Evolutionary conservation across 2,329 filamentous ascomycete species (phyloP).

Genomic region (Aspergillus fijiensis): DNA sequence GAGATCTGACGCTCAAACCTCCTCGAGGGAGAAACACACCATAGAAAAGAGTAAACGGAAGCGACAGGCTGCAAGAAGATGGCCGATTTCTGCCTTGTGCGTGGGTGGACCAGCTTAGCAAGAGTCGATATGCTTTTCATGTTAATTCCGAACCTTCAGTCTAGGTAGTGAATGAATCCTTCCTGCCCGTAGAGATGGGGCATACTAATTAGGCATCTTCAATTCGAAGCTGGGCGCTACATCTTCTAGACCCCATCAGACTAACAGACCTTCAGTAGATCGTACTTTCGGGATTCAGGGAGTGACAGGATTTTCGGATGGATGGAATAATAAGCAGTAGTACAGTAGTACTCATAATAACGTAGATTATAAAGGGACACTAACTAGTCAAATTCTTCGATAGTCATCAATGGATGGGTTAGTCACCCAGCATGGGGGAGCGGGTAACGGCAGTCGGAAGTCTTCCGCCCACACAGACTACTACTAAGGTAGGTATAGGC

Average conservation of each 20-base stretch:
- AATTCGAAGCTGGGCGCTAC: background rate
- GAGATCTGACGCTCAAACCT: background rate
- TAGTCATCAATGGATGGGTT: background rate
- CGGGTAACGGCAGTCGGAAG: conserved; percentile 7
- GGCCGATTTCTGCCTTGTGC: background rate
- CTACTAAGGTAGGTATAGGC: background rate
- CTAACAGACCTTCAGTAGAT: background rate
- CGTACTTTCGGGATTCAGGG: background rate
- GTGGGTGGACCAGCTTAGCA: background rate
- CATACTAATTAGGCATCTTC: background rate
- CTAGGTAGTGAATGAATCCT: background rate
- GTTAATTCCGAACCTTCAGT: background rate
- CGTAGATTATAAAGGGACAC: background rate
- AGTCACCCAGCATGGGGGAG: background rate
- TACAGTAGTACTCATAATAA: too few relatives aligned
- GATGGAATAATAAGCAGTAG: background rate
- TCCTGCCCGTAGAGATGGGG: background rate
- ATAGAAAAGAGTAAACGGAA: background rate
- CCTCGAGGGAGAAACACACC: background rate
- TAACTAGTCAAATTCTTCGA: too few relatives aligned
- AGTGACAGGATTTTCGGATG: background rate
- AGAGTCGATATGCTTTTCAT: too few relatives aligned
- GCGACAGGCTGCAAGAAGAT: background rate
- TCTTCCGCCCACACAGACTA: background rate
- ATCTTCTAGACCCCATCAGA: background rate